Conservation (phyloP, 176 grass and related monocot species). For the Echinochloa phyllopogon region DNA sequence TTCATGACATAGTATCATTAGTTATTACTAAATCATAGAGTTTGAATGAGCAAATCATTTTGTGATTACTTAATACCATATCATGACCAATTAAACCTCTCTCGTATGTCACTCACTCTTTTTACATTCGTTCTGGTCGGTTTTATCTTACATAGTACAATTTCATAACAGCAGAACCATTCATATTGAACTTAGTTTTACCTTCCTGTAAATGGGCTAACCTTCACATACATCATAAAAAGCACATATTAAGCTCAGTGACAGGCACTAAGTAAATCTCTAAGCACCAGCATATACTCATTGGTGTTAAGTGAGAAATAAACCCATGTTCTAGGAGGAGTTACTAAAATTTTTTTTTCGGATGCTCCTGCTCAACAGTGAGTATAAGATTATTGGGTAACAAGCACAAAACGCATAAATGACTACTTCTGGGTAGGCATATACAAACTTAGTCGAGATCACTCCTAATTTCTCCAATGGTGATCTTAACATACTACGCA, state of each 20-base stretch:
- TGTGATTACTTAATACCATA: neutral
- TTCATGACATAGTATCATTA: conserved; percentile 1
- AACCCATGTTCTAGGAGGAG: neutral
- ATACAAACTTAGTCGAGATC: neutral
- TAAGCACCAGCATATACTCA: no score
- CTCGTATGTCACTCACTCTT: neutral
- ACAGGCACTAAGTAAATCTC: neutral
- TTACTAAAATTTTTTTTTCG: neutral
- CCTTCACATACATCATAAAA: neutral
- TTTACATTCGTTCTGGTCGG: neutral
- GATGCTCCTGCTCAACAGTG: neutral
- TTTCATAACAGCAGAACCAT: conserved; percentile 22
- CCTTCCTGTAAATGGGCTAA: neutral
- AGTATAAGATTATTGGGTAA: neutral
- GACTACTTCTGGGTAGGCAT: neutral
- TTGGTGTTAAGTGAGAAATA: neutral
- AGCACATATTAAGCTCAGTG: neutral
- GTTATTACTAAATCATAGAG: neutral
- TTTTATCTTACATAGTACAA: neutral
- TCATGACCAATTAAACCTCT: conserved; percentile 24
- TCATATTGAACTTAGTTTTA: neutral
- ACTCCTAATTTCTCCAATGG: neutral
- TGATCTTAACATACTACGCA: neutral
- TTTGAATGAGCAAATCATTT: neutral
- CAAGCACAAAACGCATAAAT: neutral